A percentile compares a stretch with the other conserved stretches of the same genome.
Conservation (phyloP, 805 yeast genomes). For the Metschnikowia colocasiae region DNA sequence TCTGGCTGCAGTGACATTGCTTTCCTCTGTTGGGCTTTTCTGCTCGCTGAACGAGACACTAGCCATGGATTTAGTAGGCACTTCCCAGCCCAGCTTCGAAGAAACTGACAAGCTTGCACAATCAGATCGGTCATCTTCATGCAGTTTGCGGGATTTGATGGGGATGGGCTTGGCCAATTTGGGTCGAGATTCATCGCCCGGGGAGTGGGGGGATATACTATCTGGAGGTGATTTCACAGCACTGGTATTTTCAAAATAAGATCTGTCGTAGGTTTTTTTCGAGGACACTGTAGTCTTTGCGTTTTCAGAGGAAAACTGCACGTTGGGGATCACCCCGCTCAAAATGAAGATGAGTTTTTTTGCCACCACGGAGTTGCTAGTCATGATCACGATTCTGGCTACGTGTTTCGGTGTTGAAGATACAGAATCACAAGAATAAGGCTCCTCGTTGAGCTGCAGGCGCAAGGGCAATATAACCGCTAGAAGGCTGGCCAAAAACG, state of each 20-base stretch:
- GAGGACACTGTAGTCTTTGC: not conserved
- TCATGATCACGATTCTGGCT: slow-evolving; percentile 53
- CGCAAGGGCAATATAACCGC: slow-evolving; percentile 44
- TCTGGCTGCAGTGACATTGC: slow-evolving; percentile 20
- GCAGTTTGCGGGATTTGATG: slow-evolving; percentile 6
- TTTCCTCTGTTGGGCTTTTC: slow-evolving; percentile 15
- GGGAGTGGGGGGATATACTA: not conserved
- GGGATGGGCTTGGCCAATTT: slow-evolving; percentile 14
- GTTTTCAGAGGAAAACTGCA: slow-evolving; percentile 6
- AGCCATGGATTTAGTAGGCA: slow-evolving; percentile 36
- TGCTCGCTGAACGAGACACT: slow-evolving; percentile 21
- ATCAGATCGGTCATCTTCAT: slow-evolving; percentile 10
- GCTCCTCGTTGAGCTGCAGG: slow-evolving; percentile 31
- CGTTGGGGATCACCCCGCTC: slow-evolving; percentile 47
- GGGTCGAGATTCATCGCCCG: not conserved
- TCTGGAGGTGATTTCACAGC: not conserved
- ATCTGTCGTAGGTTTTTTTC: not conserved
- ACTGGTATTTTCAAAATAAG: not conserved
- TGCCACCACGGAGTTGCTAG: slow-evolving; percentile 58
- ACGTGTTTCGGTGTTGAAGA: slow-evolving; percentile 25
- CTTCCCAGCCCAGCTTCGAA: slow-evolving; percentile 46
- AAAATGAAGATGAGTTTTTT: slow-evolving; percentile 54
- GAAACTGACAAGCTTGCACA: slow-evolving; percentile 21
- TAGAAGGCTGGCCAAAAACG: slow-evolving; percentile 47
- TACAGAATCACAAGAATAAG: slow-evolving; percentile 25